phyloP scores from a whole-genome alignment of 2,329 filamentous ascomycete genomes.

The Orbilia quercus region DNA sequence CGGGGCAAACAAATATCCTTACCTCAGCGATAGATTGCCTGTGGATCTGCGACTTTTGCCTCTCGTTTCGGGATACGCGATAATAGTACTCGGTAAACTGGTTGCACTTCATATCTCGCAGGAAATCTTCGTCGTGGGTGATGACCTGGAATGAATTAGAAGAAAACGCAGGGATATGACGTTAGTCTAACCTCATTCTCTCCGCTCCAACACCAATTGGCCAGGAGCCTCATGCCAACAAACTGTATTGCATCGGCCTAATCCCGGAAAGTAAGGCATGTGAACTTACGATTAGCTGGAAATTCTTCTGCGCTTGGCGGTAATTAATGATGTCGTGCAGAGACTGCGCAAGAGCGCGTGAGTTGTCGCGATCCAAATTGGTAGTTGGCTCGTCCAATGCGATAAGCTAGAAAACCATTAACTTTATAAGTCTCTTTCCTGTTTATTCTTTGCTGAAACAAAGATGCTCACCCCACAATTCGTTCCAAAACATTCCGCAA shows the following conservation, averaged over 20 bases:
- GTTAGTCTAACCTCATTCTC: constrained; percentile 5
- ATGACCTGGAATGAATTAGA: constrained; percentile 71
- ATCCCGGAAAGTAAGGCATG: neutral
- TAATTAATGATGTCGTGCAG: constrained; percentile 87
- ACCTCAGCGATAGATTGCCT: constrained; percentile 69
- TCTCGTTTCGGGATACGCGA: constrained; percentile 81
- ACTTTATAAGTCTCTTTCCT: neutral
- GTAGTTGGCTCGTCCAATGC: constrained; percentile 97
- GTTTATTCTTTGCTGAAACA: neutral
- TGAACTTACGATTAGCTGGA: constrained; percentile 81
- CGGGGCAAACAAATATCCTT: constrained; percentile 51
- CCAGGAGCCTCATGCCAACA: neutral
- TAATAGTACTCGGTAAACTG: constrained; percentile 95
- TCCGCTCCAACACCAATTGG: too few relatives aligned
- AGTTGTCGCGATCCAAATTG: constrained; percentile 95
- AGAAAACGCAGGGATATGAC: neutral
- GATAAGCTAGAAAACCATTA: constrained; percentile 70
- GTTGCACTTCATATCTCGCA: constrained; percentile 90
- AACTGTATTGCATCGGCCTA: neutral
- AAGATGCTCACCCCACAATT: constrained; percentile 77
- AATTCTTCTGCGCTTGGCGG: constrained; percentile 87
- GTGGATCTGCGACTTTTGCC: constrained; percentile 88
- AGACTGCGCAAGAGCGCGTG: constrained; percentile 84
- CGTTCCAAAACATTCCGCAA: constrained; percentile 95
- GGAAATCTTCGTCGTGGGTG: constrained; percentile 96